Evolutionary conservation across 2,329 filamentous ascomycete species (phyloP).

Genomic region (Neofusicoccum kwambonambiense): DNA sequence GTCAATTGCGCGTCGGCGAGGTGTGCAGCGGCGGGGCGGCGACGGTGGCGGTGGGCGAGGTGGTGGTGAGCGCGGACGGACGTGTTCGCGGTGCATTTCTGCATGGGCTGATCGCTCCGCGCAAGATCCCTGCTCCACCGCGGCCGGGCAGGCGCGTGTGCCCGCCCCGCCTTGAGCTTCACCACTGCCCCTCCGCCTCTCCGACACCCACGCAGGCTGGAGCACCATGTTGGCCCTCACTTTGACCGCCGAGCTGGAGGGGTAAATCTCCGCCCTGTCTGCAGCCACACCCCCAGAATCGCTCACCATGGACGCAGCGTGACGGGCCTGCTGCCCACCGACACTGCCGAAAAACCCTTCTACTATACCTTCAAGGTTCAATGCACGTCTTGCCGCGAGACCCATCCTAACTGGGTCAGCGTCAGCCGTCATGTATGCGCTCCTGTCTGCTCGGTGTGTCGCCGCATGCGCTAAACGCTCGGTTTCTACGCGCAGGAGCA

Average conservation of each 20-base stretch:
- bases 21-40: not conserved
- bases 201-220: not conserved
- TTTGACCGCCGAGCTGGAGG: conserved; percentile 38
- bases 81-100: not conserved
- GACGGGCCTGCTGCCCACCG: conserved; percentile 81
- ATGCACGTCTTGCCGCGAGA: conserved; percentile 95
- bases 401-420: conserved; percentile 80
- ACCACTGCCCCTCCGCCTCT: not conserved
- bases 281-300: not conserved
- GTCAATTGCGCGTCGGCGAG: not conserved
- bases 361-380: conserved; percentile 98
- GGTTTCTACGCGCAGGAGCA: conserved; percentile 60
- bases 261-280: conserved; percentile 23
- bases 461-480: not conserved
- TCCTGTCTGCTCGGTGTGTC: not conserved
- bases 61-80: not conserved
- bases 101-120: conserved; percentile 4
- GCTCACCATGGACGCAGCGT: conserved; percentile 61
- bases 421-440: conserved; percentile 80
- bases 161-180: conserved; percentile 2
- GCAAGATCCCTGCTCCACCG: not conserved
- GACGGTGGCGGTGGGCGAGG: not conserved
- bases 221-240: conserved; percentile 38
- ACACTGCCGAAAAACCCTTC: conserved; percentile 79
- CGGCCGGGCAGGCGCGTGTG: not conserved